Base-by-base conservation (phyloP, 2,329 filamentous ascomycete genomes). In the Xylaria sp. region DNA sequence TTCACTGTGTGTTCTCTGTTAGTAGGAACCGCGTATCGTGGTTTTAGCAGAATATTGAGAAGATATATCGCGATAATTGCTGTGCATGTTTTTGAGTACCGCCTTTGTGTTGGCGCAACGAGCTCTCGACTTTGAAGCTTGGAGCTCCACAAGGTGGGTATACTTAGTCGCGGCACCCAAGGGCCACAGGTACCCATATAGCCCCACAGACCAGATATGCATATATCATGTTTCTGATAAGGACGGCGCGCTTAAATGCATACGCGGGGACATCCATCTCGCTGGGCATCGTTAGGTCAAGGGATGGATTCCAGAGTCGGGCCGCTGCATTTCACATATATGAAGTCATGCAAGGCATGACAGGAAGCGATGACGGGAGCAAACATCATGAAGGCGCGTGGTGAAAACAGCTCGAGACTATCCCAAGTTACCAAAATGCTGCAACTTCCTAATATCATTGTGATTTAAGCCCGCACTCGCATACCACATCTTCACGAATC, bases 1-100 rank as follows among this genome's bases (percentile, higher is more conserved):
- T 60, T 73, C 71, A 72, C 47, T 44, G 41, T 10, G 43, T 25
- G 38, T 31, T 3, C 29, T 57, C 5, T n/a, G 21, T 55, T 11
- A 57, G 38, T 41, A n/a, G 10, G 31, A 17, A 11, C 15, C 8
- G 7, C 23, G 31, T 15, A 19, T 49, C 11, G 23, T 25, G 23
- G n/a, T 15, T 46, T 10, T 15, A 29, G 29, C 3, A 54, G 35
- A 17, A 11, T 23, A 58, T 27, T 10, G 37, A 31, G 27, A 41
- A 51, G 25, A 5, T 21, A 33, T n/a, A 41, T 15, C 29, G 21
- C 21, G 19, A 29, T 23, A 19, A 44, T 44, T 35, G 48, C 13
- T 29, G 25, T 19, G 17, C 29, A 35, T 1, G 11, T 7, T 35
- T 29, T 23, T n/a, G n/a, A n/a, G 25, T 47, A 29, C 8, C 25